Base-by-base conservation (phyloP, 75 land plant genomes). In the Pinus albicaulis region DNA sequence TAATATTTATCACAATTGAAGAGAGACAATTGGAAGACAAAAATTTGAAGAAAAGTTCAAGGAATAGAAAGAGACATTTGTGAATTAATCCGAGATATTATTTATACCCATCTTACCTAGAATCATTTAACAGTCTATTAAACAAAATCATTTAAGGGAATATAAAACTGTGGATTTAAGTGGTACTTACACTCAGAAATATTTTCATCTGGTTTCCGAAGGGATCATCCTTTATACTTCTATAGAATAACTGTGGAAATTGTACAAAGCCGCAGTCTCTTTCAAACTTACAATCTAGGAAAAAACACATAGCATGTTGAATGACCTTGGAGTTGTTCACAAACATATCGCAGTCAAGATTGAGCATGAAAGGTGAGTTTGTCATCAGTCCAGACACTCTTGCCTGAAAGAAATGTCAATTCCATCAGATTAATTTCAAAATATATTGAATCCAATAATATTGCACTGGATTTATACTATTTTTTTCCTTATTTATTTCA, bases 271-370 rank as follows among this genome's bases (percentile, higher is more conserved):
- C 76, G 20, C 55, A 28, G 3, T 84, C 76, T 63, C 36, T 65
- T 73, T 71, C 76, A 5, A 28, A 56, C 10, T 53, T 17, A 41
- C 38, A 55, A n/a, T 44, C 79, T 0, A 85, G 62, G 12, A 84
- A 59, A 24, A 84, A 24, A 23, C 86, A 74, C 80, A 78, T 78
- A 58, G 84, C 84, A 14, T 82, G 77, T 7, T 66, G 59, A 4
- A 74, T 34, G 15, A 73, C 63, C 59, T 80, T 59, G 5, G 78
- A 71, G 53, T 84, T 74, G 73, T 77, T 77, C 17, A 60, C 80
- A 74, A 56, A 81, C 79, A 78, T 76, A 59, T 79, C 80, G 41
- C 79, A 79, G 71, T 75, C 80, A 22, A 71, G 44, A 48, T 71
- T 71, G 44, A 71, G 55, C 8, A 71, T 71, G 19, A 20, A 71